phyloP scores from a whole-genome alignment of 345 rosid genomes.

The Salix viminalis region DNA sequence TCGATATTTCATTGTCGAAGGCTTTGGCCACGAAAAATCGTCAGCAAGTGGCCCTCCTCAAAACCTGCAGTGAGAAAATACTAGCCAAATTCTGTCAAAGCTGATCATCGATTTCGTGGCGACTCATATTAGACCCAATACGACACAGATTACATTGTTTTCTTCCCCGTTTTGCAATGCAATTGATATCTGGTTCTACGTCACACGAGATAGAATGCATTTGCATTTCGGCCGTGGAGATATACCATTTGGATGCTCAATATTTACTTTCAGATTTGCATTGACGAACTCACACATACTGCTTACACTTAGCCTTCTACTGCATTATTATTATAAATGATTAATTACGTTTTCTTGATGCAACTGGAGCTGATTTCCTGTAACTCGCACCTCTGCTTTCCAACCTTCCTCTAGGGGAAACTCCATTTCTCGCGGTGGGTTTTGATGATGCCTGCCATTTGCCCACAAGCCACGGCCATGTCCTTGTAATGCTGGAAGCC shows the following conservation, averaged over 20 bases:
- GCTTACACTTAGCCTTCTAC: neutral
- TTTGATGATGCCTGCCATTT: slow-evolving; percentile 50
- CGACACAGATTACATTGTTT: neutral
- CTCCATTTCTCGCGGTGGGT: slow-evolving; percentile 27
- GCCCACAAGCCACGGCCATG: slow-evolving; percentile 74
- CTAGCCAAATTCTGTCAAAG: no score
- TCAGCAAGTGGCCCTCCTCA: neutral
- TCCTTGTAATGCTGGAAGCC: slow-evolving; percentile 54
- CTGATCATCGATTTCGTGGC: no score
- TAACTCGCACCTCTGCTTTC: slow-evolving; percentile 26
- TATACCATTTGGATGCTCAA: neutral
- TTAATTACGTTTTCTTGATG: slow-evolving; percentile 25
- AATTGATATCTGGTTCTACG: neutral
- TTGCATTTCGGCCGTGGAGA: neutral
- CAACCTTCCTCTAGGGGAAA: slow-evolving; percentile 26
- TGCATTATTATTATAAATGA: neutral
- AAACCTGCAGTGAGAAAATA: neutral
- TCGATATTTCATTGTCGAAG: no score
- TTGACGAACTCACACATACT: neutral
- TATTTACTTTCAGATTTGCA: neutral
- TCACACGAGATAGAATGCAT: neutral
- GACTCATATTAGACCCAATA: no score
- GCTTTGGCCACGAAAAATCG: neutral
- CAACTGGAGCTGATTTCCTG: slow-evolving; percentile 43
- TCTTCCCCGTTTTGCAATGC: neutral